phyloP scores from a whole-genome alignment of 2,329 filamentous ascomycete genomes.

The Scedosporium minutisporum region DNA sequence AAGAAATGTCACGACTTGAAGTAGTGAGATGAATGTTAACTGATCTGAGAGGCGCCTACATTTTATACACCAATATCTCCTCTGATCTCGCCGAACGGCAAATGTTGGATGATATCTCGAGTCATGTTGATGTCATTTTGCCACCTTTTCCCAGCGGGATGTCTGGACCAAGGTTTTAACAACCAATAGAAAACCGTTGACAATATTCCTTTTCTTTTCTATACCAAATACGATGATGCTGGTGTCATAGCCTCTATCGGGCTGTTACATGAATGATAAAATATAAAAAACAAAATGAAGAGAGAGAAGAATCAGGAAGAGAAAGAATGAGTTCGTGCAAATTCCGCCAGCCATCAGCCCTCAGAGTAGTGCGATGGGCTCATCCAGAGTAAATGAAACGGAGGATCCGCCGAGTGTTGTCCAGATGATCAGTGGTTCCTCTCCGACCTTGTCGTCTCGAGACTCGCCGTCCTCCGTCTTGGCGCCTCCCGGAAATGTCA shows the following conservation, averaged over 20 bases:
- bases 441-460: conserved; percentile 41
- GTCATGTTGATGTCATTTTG: neutral
- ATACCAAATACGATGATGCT: neutral
- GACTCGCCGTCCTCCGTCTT: conserved; percentile 30
- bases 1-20: too few relatives aligned
- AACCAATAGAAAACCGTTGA: neutral
- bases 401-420: conserved; percentile 32
- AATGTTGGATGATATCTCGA: neutral
- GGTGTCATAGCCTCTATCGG: neutral
- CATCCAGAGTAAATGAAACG: conserved; percentile 27
- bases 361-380: neutral
- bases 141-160: neutral
- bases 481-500: conserved; percentile 39
- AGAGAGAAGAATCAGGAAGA: neutral
- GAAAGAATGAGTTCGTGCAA: neutral
- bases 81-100: neutral
- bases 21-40: too few relatives aligned
- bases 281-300: neutral
- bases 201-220: neutral
- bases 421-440: conserved; percentile 42
- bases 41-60: too few relatives aligned
- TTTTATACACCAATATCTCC: neutral
- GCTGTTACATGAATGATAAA: too few relatives aligned
- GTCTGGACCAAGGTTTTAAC: too few relatives aligned
- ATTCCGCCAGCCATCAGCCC: neutral